These are phyloP conservation scores for Basipetospora chlamydospora DNA, from an alignment of 2,329 filamentous ascomycete species.

Conservation along the genomic window DNA sequence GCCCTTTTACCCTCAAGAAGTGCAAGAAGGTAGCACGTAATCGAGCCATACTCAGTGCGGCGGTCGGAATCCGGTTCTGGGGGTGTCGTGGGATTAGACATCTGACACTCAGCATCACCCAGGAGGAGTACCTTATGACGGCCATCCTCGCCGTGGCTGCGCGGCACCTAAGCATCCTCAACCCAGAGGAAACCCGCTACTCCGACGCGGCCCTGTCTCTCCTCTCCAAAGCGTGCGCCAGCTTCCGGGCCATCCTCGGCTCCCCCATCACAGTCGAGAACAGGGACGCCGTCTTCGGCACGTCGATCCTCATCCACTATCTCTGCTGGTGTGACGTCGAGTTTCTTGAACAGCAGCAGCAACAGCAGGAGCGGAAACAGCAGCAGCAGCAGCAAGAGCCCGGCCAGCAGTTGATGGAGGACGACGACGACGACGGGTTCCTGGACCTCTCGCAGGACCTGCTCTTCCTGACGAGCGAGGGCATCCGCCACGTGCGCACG, in stretches of 20 bases:
- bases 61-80: no score
- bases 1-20: no score
- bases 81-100: no score
- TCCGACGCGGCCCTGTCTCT: constrained; percentile 11
- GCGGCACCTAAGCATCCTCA: constrained; percentile 11
- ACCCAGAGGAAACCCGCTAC: constrained; percentile 9
- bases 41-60: no score
- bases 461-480: constrained; percentile 15
- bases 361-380: no score
- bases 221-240: constrained; percentile 11
- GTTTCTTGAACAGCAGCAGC: constrained; percentile 11
- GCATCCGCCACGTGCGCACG: constrained; percentile 15
- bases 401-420: no score
- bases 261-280: constrained; percentile 11
- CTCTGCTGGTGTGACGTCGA: constrained; percentile 16
- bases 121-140: constrained; percentile 16
- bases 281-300: constrained; percentile 12
- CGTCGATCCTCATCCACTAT: constrained; percentile 16
- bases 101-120: no score
- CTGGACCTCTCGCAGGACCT: constrained; percentile 13
- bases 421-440: background rate
- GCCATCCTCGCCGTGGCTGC: constrained; percentile 12
- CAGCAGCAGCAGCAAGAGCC: no score
- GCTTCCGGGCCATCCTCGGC: constrained; percentile 12
- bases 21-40: no score